These are phyloP conservation scores for Tolypocladium paradoxum DNA, from an alignment of 2,329 filamentous ascomycete genomes.

Conservation along the genomic window DNA sequence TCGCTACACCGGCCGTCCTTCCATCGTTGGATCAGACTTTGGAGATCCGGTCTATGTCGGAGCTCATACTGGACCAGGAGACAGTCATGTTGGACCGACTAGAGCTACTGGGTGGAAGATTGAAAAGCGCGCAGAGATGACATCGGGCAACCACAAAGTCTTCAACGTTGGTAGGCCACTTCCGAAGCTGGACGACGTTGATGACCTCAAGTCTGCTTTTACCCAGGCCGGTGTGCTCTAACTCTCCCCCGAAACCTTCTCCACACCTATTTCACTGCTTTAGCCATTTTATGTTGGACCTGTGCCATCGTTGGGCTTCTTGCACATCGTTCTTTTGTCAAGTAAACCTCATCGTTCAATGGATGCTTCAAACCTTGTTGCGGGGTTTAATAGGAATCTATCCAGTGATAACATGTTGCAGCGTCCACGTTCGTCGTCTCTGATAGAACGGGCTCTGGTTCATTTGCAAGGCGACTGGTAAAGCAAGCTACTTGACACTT, in stretches of 20 bases:
- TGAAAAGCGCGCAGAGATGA: not conserved
- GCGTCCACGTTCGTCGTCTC: constrained; percentile 23
- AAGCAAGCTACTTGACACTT: too few relatives aligned
- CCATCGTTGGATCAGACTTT: too few relatives aligned
- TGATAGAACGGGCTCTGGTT: constrained; percentile 20
- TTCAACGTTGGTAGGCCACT: not conserved
- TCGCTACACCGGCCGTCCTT: too few relatives aligned
- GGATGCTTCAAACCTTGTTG: constrained; percentile 18
- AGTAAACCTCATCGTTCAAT: not conserved
- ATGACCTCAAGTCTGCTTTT: not conserved
- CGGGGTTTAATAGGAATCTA: constrained; percentile 22
- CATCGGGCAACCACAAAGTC: not conserved
- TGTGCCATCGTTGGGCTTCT: not conserved
- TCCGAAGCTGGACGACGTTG: not conserved
- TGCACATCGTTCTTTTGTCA: not conserved
- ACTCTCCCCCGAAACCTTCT: not conserved
- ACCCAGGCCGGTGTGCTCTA: not conserved
- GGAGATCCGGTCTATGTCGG: not conserved
- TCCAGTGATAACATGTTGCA: constrained; percentile 28
- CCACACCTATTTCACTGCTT: too few relatives aligned
- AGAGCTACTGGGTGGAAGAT: not conserved
- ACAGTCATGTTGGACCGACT: not conserved
- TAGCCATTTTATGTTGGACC: too few relatives aligned
- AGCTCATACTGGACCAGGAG: not conserved
- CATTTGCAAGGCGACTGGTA: constrained; percentile 23